Conservation (phyloP, 306 rosid species). For the Albizia julibrissin region DNA sequence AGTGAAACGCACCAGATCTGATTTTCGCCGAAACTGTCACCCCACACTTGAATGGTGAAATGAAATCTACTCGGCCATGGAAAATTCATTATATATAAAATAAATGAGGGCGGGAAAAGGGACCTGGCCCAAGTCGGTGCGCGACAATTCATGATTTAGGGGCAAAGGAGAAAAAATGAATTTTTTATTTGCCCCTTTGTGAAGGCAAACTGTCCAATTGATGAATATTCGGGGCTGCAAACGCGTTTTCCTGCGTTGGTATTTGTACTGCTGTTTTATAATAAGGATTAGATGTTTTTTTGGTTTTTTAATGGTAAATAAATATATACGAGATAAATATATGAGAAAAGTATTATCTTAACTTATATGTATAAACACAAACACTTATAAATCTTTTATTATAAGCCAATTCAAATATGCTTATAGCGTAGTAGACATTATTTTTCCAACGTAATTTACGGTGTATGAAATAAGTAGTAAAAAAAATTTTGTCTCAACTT, state of each 20-base stretch:
- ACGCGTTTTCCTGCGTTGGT: conserved; percentile 31
- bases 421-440: too few species aligned
- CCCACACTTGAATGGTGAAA: conserved; percentile 28
- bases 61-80: conserved; percentile 16
- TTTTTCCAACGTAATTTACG: too few species aligned
- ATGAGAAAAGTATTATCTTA: too few species aligned
- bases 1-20: conserved; percentile 28
- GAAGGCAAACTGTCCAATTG: conserved; percentile 40
- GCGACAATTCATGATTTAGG: conserved; percentile 1
- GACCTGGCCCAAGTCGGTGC: neutral
- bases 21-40: neutral
- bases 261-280: too few species aligned
- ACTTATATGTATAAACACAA: too few species aligned
- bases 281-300: too few species aligned
- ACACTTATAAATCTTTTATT: too few species aligned
- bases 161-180: neutral
- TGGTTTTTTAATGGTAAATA: too few species aligned
- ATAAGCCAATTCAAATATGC: too few species aligned
- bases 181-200: conserved; percentile 22
- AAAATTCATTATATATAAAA: conserved; percentile 8
- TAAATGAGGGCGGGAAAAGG: neutral
- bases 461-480: too few species aligned
- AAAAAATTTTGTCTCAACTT: too few species aligned
- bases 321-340: too few species aligned
- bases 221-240: conserved; percentile 39